Conservation (phyloP, 352 stramenopile genomes). For the Globisporangium parvum region DNA sequence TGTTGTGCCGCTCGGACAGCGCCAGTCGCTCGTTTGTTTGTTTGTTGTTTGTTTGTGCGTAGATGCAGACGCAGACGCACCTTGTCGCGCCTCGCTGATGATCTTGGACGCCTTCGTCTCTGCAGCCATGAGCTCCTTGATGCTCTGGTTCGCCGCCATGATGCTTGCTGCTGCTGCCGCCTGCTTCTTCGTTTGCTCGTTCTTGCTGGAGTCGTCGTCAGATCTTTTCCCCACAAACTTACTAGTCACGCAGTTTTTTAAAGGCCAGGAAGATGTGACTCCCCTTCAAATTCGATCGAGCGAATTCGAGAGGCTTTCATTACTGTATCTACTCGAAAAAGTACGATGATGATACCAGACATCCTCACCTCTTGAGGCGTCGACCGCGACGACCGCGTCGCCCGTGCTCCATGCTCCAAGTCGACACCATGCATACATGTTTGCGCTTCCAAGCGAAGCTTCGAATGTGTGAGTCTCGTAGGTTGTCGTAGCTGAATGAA, state of each 20-base stretch:
- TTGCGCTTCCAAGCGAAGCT: background rate
- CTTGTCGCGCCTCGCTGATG: slow-evolving; percentile 82
- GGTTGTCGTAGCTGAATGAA: background rate
- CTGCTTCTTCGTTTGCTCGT: background rate
- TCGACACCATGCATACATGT: background rate
- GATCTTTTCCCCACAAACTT: no score
- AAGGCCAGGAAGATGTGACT: no score
- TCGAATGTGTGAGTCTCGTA: background rate
- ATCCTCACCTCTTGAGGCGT: no score
- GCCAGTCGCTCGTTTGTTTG: no score
- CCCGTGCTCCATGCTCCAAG: no score
- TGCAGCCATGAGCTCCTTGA: slow-evolving; percentile 87
- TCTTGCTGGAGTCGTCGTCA: background rate
- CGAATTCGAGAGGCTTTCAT: no score
- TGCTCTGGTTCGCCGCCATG: slow-evolving; percentile 85
- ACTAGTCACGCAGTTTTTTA: no score
- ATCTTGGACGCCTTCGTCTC: slow-evolving; percentile 90
- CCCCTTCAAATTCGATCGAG: no score
- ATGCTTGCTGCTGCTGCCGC: slow-evolving; percentile 9
- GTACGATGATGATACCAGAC: background rate
- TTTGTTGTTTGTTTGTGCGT: no score
- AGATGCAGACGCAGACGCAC: slow-evolving; percentile 22
- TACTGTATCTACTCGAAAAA: background rate
- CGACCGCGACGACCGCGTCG: no score
- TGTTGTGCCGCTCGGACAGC: background rate